phyloP scores from a whole-genome alignment of 345 rosid species.

The Camelina neglecta region DNA sequence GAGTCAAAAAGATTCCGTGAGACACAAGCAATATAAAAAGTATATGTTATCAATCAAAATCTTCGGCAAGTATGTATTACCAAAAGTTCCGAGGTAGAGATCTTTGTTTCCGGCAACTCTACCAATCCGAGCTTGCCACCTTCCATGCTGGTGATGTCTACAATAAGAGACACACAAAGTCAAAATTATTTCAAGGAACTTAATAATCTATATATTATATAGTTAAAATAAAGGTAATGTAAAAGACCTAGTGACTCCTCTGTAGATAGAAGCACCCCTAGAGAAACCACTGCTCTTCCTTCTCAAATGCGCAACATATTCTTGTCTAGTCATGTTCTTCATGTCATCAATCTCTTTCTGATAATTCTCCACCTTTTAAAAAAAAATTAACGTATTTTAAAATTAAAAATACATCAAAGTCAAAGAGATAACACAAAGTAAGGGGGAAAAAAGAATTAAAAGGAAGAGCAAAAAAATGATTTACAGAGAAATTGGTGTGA shows the following conservation, averaged over 20 bases:
- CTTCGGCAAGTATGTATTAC: constrained; percentile 52
- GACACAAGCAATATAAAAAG: constrained; percentile 1
- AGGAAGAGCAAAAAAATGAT: constrained; percentile 27
- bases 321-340: constrained; percentile 90
- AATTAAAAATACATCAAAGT: constrained; percentile 1
- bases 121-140: constrained; percentile 99
- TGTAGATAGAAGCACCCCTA: constrained; percentile 95
- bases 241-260: constrained; percentile 92
- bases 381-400: constrained; percentile 3
- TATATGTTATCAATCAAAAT: background rate
- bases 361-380: constrained; percentile 73
- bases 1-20: constrained; percentile 2
- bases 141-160: constrained; percentile 97
- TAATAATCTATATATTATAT: background rate
- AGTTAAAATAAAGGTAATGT: background rate
- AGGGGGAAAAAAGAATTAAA: background rate
- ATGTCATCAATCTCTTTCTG: constrained; percentile 77
- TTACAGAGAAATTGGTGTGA: constrained; percentile 86
- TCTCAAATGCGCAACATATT: constrained; percentile 90
- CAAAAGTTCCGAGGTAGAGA: constrained; percentile 95
- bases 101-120: constrained; percentile 99
- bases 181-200: background rate
- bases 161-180: constrained; percentile 9
- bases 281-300: constrained; percentile 99
- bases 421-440: constrained; percentile 27